Percentiles rank a stretch among this genome's conserved stretches.
Evolutionary conservation across 352 stramenopile species (phyloP).

Genomic region (Blastocystis sp.): DNA sequence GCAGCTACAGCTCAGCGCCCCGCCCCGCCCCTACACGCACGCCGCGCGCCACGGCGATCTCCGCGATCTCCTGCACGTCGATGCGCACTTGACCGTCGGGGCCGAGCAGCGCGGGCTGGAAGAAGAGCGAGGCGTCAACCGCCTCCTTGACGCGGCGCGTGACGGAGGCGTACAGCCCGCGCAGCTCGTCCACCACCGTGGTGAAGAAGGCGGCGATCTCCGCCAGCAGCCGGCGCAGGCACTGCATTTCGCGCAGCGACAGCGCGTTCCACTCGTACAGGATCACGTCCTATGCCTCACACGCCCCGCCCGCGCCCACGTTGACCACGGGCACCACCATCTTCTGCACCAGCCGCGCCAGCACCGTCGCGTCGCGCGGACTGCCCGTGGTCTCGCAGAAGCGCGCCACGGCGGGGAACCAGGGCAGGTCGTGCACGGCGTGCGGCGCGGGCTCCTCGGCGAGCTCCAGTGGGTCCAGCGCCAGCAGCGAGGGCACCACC

Average conservation of each 20-base stretch:
- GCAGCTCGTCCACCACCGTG: conserved; percentile 40
- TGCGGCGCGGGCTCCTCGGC: not conserved
- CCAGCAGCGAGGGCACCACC: conserved; percentile 12
- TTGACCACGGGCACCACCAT: conserved; percentile 15
- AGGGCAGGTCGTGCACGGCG: conserved; percentile 30
- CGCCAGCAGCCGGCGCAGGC: not conserved
- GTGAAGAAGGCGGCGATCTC: conserved; percentile 25
- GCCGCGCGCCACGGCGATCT: conserved; percentile 10
- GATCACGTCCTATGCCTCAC: conserved; percentile 51
- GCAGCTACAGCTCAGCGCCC: not conserved
- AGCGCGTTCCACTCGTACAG: conserved; percentile 36
- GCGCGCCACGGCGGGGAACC: not conserved
- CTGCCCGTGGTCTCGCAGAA: not conserved
- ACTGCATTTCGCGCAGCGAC: not conserved
- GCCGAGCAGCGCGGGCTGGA: not conserved
- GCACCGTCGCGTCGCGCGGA: not conserved
- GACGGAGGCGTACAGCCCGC: conserved; percentile 3
- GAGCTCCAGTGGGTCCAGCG: conserved; percentile 29
- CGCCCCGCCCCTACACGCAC: not conserved
- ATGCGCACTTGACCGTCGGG: not conserved
- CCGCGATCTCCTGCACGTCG: conserved; percentile 34
- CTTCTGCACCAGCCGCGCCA: conserved; percentile 27
- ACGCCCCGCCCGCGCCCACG: not conserved
- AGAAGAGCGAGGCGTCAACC: conserved; percentile 8
- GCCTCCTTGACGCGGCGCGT: not conserved